Conservation (phyloP, 441 rosid species). For the Pelargonium cotyledonis region DNA sequence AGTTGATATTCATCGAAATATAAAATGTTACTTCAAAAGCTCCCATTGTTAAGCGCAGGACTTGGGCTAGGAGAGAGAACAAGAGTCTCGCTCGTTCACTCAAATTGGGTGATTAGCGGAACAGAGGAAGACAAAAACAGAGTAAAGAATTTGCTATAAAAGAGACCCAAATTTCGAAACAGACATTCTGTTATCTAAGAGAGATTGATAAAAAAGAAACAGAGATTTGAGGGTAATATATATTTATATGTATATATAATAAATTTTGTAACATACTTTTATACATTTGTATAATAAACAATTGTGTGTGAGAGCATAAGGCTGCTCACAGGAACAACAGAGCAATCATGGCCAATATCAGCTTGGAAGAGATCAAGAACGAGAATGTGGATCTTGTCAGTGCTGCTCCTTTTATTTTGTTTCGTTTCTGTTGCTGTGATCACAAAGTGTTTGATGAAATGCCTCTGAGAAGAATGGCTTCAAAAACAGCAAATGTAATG, state of each 20-base stretch:
- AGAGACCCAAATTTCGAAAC: neutral
- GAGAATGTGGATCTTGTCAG: conserved; percentile 4
- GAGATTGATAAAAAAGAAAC: neutral
- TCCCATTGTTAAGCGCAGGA: conserved; percentile 5
- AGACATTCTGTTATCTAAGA: neutral
- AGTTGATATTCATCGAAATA: too few relatives aligned
- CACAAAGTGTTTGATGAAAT: neutral
- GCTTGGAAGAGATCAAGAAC: conserved; percentile 6
- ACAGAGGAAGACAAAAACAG: neutral
- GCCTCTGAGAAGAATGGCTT: neutral
- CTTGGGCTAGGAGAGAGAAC: neutral
- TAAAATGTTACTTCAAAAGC: too few relatives aligned
- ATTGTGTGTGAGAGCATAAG: neutral
- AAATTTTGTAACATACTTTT: neutral
- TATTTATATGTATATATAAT: neutral
- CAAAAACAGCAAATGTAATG: neutral
- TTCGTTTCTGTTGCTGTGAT: neutral
- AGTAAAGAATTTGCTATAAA: neutral
- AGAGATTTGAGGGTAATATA: neutral
- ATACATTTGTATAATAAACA: neutral
- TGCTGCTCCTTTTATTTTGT: neutral
- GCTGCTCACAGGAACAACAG: neutral
- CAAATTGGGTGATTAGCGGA: neutral
- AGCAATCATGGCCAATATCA: conserved; percentile 1
- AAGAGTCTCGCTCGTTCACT: neutral